These are phyloP conservation scores for Cladosporium halotolerans DNA, from an alignment of 2,329 filamentous ascomycete genomes.

Conservation along the genomic window DNA sequence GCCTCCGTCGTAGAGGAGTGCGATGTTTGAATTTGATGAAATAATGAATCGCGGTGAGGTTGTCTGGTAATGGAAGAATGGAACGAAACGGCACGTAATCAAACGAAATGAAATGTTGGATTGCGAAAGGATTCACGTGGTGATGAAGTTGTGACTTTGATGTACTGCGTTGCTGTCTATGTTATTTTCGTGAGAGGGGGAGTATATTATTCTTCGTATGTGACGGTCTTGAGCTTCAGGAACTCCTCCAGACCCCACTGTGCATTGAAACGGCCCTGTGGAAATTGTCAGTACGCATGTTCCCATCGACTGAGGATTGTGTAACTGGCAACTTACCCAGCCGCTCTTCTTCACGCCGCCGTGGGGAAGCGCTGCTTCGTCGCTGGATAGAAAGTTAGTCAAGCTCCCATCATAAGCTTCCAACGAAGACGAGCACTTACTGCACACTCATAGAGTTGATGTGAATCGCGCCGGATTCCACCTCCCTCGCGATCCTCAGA, in stretches of 20 bases:
- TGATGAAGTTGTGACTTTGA: too few species aligned
- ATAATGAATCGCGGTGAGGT: neutral
- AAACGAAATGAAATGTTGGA: too few species aligned
- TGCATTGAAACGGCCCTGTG: slow-evolving; percentile 39
- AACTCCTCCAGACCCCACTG: slow-evolving; percentile 44
- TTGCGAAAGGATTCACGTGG: neutral
- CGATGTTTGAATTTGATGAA: neutral
- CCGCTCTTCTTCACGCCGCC: slow-evolving; percentile 46
- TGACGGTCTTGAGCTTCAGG: slow-evolving; percentile 33
- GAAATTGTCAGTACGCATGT: neutral
- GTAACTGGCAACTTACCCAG: slow-evolving; percentile 23
- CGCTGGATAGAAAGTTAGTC: slow-evolving; percentile 18
- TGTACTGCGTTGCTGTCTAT: too few species aligned
- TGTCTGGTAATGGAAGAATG: neutral
- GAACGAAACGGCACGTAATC: too few species aligned
- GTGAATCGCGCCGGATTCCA: slow-evolving; percentile 55
- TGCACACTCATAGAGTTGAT: slow-evolving; percentile 48
- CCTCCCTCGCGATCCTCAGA: slow-evolving; percentile 37
- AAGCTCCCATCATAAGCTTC: neutral
- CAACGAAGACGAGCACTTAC: slow-evolving; percentile 10
- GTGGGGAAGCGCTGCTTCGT: slow-evolving; percentile 43
- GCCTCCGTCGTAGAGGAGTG: slow-evolving; percentile 34
- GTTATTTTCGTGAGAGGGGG: too few species aligned
- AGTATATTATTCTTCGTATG: slow-evolving; percentile 19
- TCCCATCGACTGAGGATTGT: neutral